Conservation (phyloP, 345 rosid genomes). For the Linum lewisii region DNA sequence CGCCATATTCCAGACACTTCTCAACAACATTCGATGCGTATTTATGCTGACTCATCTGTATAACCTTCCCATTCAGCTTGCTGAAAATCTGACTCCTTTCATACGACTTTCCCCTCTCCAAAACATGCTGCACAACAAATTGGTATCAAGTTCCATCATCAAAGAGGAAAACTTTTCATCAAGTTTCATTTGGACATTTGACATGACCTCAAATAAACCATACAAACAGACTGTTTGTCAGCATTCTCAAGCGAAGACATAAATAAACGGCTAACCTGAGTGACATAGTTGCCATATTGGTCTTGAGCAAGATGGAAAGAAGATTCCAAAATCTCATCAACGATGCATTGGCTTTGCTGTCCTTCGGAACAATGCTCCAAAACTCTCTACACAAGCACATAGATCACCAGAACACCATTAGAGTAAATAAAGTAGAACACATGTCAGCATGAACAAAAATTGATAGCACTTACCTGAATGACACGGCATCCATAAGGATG, state of each 20-base stretch:
- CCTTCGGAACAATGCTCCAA: slow-evolving; percentile 89
- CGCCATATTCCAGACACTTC: slow-evolving; percentile 86
- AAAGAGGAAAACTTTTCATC: not conserved
- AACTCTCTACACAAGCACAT: slow-evolving; percentile 50
- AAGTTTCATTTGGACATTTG: not conserved
- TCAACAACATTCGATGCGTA: slow-evolving; percentile 94
- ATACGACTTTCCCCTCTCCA: slow-evolving; percentile 72
- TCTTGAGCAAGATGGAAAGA: slow-evolving; percentile 76
- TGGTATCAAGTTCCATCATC: not conserved
- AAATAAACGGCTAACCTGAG: slow-evolving; percentile 50
- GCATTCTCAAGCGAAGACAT: not conserved
- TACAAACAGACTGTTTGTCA: not conserved
- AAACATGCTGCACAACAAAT: slow-evolving; percentile 52
- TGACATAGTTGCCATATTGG: slow-evolving; percentile 96
- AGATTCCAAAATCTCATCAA: slow-evolving; percentile 86
- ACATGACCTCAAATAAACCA: not conserved
- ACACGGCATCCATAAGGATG: slow-evolving; percentile 99
- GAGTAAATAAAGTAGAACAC: slow-evolving; percentile 7
- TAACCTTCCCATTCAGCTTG: slow-evolving; percentile 74
- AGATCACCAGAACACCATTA: not conserved
- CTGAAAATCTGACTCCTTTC: slow-evolving; percentile 70
- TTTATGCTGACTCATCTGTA: slow-evolving; percentile 95
- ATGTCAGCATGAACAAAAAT: slow-evolving; percentile 5
- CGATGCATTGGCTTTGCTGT: slow-evolving; percentile 61
- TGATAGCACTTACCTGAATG: slow-evolving; percentile 50